Evolutionary conservation across 2,329 filamentous ascomycete species (phyloP), one percentile per base, ranked within the genome.

Genomic region (Cladophialophora exuberans): DNA sequence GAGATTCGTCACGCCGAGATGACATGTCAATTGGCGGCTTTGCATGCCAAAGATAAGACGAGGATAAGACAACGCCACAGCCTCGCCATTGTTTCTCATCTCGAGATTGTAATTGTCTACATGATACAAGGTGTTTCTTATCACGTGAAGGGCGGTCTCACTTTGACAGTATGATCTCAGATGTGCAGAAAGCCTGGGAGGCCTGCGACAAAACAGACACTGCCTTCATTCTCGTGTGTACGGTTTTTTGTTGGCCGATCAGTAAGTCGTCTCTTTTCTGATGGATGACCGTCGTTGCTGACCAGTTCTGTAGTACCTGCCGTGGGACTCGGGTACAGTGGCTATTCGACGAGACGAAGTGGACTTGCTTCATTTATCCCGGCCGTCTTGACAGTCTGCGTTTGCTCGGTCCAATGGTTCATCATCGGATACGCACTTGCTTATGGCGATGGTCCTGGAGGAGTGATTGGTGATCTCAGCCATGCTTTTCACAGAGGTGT

Each of bases 161-260:
- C 46, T 9, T 26, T 26, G 18, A 26, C 42, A 35, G 42, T 44
- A 60, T 69, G 45, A 63, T 68, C 28, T 69, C 69, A n/a, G 64
- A 69, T 6, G 68, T 76, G n/a, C 62, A 74, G 33, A 59, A 72
- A 35, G 77, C 75, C 17, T 81, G 78, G 77, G 76, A 79, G 49
- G 71, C 73, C 44, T 81, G 79, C 66, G 74, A 78, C 65, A 74
- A 76, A 56, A 78, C 67, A n/a, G 79, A 81, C 62, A 80, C 79
- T 0, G 67, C 77, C 39, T 79, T 79, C 64, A 72, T 80, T 42
- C 69, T 80, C 6, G 70, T 79, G n/a, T 79, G 77, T 64, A 76
- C 71, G 17, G 75, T 79, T 28, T 76, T 80, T 58, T 80, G 77
- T 64, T 79, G 76, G 77, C 72, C 75, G 1, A 79, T 80, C 57